Percentiles rank a stretch among this genome's conserved stretches.
phyloP scores from a whole-genome alignment of 495 filamentous ascomycete species.

The Penicillium lagena region DNA sequence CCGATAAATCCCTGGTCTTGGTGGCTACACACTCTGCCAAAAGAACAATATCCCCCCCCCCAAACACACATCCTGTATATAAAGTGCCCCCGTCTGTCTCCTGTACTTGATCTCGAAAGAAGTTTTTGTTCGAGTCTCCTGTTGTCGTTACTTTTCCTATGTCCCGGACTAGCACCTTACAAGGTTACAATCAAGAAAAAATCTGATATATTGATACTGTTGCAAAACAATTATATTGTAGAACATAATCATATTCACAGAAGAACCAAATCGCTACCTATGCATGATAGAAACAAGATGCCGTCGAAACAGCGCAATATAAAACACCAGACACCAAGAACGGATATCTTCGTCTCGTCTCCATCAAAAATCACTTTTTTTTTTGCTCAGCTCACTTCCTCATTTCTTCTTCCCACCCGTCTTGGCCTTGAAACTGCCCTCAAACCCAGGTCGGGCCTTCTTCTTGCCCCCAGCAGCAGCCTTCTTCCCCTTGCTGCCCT shows the following conservation, averaged over 20 bases:
- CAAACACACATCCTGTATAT: constrained; percentile 31
- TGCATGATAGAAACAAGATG: constrained; percentile 22
- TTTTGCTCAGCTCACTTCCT: neutral
- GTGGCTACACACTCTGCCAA: too few species aligned
- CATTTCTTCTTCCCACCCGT: constrained; percentile 40
- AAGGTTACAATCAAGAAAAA: neutral
- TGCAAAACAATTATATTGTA: neutral
- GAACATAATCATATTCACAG: constrained; percentile 27
- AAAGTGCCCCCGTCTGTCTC: constrained; percentile 17
- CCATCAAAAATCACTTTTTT: constrained; percentile 25
- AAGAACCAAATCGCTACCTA: constrained; percentile 27
- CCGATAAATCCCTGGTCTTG: constrained; percentile 47
- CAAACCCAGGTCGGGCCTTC: constrained; percentile 74
- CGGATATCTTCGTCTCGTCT: constrained; percentile 24
- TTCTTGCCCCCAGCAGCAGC: constrained; percentile 47
- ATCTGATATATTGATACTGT: neutral
- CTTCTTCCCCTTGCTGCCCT: constrained; percentile 58
- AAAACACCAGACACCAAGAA: constrained; percentile 24
- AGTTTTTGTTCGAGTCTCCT: neutral
- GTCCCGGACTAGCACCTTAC: too few species aligned
- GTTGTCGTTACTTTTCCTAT: too few species aligned
- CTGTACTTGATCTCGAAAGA: constrained; percentile 4
- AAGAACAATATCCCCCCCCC: constrained; percentile 1
- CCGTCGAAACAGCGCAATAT: constrained; percentile 17
- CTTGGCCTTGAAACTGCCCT: constrained; percentile 76